Conservation (phyloP, 192 early-diverging fungal species). For the Rhizophagus clarus region DNA sequence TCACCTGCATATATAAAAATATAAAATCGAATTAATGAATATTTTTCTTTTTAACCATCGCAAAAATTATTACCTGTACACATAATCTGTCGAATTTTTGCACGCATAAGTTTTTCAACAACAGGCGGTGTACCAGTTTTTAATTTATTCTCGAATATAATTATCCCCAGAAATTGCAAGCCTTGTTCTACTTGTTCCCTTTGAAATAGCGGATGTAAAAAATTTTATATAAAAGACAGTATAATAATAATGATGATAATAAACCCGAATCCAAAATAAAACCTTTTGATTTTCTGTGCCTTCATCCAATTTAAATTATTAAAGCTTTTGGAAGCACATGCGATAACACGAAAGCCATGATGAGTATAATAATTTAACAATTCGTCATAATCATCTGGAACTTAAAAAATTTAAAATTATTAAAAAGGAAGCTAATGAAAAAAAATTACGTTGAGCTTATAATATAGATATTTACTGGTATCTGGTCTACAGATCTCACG, state of each 20-base stretch:
- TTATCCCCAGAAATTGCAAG: constrained; percentile 90
- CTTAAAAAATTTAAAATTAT: constrained; percentile 39
- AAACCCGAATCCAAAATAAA: background rate
- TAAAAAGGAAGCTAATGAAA: background rate
- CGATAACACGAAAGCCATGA: constrained; percentile 97
- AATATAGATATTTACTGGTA: constrained; percentile 54
- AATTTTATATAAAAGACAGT: background rate
- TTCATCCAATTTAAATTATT: constrained; percentile 68
- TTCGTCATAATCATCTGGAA: constrained; percentile 85
- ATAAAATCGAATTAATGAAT: constrained; percentile 8
- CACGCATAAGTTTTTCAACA: constrained; percentile 74
- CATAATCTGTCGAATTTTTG: constrained; percentile 94
- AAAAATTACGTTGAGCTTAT: background rate
- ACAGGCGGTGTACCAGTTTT: constrained; percentile 84
- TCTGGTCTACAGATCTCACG: constrained; percentile 82
- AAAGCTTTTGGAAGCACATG: constrained; percentile 83
- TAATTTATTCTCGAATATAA: constrained; percentile 99
- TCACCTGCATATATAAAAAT: constrained; percentile 59
- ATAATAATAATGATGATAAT: background rate
- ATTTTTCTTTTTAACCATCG: background rate
- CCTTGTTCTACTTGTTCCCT: constrained; percentile 86
- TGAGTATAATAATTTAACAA: constrained; percentile 86
- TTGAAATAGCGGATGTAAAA: constrained; percentile 27
- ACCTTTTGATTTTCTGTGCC: constrained; percentile 72
- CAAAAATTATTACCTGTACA: constrained; percentile 71